phyloP scores from a whole-genome alignment of 1,139 yeast genomes.

The Saccharomyces hybrid region DNA sequence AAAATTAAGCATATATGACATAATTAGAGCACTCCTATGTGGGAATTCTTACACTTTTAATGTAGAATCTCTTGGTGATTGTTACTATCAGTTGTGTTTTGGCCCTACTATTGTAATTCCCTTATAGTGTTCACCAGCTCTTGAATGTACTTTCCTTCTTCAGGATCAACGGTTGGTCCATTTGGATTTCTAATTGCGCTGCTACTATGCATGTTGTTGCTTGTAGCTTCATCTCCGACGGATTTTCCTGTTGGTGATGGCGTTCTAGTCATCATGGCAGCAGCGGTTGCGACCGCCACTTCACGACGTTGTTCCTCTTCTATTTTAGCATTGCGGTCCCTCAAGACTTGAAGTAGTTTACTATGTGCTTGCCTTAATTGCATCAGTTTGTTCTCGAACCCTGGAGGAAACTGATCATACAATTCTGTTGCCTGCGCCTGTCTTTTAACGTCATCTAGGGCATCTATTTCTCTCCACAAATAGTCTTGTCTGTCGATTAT shows the following conservation, averaged over 20 bases:
- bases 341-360: slow-evolving; percentile 50
- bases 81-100: neutral
- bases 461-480: slow-evolving; percentile 78
- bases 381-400: slow-evolving; percentile 51
- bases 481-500: slow-evolving; percentile 59
- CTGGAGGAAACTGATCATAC: slow-evolving; percentile 44
- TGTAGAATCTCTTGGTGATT: neutral
- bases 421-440: slow-evolving; percentile 52
- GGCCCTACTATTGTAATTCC: slow-evolving; percentile 3
- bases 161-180: slow-evolving; percentile 10
- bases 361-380: slow-evolving; percentile 54
- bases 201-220: slow-evolving; percentile 1
- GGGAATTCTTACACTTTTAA: neutral
- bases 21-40: neutral
- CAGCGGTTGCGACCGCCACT: slow-evolving; percentile 9
- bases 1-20: too few species aligned
- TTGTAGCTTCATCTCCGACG: slow-evolving; percentile 2
- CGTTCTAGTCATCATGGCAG: slow-evolving; percentile 5
- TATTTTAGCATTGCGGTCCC: slow-evolving; percentile 21
- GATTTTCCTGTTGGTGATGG: slow-evolving; percentile 2
- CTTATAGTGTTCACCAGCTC: slow-evolving; percentile 13
- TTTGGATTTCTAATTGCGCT: slow-evolving; percentile 1
- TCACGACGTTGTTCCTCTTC: slow-evolving; percentile 15
- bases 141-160: slow-evolving; percentile 15
- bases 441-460: slow-evolving; percentile 63